Evolutionary conservation across 1,284 basidiomycete species (phyloP).

Genomic region (Afroboletus lepidellus): DNA sequence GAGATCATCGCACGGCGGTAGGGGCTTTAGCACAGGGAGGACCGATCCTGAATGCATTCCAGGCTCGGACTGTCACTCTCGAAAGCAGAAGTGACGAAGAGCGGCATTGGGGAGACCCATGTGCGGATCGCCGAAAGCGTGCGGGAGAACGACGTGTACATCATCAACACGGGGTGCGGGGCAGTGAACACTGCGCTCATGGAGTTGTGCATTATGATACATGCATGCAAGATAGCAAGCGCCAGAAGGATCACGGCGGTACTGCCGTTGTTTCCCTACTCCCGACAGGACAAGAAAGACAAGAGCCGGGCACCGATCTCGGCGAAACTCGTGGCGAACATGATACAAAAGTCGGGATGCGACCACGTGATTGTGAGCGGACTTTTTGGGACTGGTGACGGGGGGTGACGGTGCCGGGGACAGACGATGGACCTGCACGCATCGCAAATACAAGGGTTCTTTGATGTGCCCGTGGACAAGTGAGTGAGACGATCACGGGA

Average conservation of each 20-base stretch:
- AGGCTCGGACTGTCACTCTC: constrained; percentile 85
- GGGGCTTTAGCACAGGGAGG: constrained; percentile 21
- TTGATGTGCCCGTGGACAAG: constrained; percentile 99
- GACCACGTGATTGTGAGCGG: constrained; percentile 95
- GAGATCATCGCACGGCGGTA: constrained; percentile 92
- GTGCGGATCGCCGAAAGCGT: constrained; percentile 95
- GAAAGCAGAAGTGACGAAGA: constrained; percentile 82
- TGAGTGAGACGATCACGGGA: constrained; percentile 47
- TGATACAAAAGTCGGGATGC: constrained; percentile 96
- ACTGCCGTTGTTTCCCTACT: constrained; percentile 92
- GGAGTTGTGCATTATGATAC: constrained; percentile 99
- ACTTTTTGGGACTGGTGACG: not conserved
- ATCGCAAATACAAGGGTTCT: constrained; percentile 99
- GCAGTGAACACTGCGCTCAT: constrained; percentile 88
- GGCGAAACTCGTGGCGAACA: constrained; percentile 98
- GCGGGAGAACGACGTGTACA: constrained; percentile 98
- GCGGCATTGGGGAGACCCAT: constrained; percentile 89
- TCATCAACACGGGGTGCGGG: constrained; percentile 93
- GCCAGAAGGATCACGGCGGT: constrained; percentile 97
- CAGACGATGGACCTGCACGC: constrained; percentile 98
- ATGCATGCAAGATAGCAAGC: constrained; percentile 97
- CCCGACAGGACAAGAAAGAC: constrained; percentile 99
- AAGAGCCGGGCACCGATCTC: constrained; percentile 98
- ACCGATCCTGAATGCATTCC: constrained; percentile 22
- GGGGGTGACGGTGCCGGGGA: constrained; percentile 7